phyloP scores from a whole-genome alignment of 257 asterid species.

The Salvia splendens region DNA sequence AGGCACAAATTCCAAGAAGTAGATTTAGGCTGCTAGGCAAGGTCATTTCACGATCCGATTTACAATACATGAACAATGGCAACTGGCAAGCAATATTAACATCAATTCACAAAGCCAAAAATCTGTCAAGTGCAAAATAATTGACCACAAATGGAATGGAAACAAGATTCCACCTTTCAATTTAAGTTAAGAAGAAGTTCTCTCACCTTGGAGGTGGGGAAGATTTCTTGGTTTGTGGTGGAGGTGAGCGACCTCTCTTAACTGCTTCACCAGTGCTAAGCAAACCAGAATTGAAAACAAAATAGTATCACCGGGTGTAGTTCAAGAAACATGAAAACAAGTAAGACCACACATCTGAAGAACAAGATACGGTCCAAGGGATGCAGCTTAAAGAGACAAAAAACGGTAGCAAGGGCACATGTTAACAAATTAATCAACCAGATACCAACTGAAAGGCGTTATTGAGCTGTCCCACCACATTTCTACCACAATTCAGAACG shows the following conservation, averaged over 20 bases:
- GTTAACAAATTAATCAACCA: conserved; percentile 16
- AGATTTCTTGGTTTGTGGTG: conserved; percentile 62
- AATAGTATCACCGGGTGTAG: conserved; percentile 7
- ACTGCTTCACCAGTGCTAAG: conserved; percentile 73
- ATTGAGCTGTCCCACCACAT: neutral
- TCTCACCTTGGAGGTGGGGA: conserved; percentile 90
- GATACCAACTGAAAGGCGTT: conserved; percentile 1
- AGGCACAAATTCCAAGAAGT: conserved; percentile 4
- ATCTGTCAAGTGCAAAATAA: no score
- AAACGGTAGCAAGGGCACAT: neutral
- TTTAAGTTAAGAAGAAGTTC: conserved; percentile 16
- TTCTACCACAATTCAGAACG: neutral
- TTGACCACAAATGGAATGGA: neutral
- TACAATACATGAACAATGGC: neutral
- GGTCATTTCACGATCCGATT: neutral
- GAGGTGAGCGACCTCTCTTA: conserved; percentile 87
- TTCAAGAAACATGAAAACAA: conserved; percentile 6
- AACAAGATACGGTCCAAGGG: neutral
- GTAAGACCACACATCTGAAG: neutral
- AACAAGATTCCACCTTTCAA: neutral
- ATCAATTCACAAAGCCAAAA: no score
- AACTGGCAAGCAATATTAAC: no score
- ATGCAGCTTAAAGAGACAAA: neutral
- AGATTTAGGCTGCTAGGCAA: neutral
- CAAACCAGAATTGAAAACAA: conserved; percentile 1